Evolutionary conservation across 1,284 basidiomycete genomes (phyloP).

Genomic region (Gymnopus androsaceus): DNA sequence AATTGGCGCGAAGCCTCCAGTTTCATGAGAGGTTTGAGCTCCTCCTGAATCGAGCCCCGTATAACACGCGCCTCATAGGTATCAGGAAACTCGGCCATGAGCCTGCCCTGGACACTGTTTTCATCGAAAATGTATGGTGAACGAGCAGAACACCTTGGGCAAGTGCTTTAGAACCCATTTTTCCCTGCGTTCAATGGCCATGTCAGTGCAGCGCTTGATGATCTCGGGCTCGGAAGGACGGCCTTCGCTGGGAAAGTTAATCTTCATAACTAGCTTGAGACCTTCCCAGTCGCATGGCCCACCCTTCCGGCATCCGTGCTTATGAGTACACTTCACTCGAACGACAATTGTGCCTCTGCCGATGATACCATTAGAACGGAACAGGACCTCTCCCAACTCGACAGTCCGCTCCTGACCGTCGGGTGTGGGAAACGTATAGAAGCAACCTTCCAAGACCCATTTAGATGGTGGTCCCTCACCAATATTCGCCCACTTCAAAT

Average conservation of each 20-base stretch:
- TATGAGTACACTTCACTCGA: background rate
- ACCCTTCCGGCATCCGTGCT: background rate
- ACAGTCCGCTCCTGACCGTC: background rate
- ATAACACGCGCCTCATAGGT: constrained; percentile 4
- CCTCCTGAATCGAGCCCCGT: constrained; percentile 9
- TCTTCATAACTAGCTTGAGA: background rate
- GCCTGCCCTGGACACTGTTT: background rate
- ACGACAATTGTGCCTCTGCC: constrained; percentile 6
- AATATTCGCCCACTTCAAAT: too few relatives aligned
- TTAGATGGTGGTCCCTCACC: background rate
- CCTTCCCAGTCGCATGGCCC: background rate
- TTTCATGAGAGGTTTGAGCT: background rate
- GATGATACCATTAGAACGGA: background rate
- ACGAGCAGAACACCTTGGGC: background rate
- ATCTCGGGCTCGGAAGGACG: background rate
- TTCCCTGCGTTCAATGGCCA: background rate
- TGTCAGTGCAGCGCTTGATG: background rate
- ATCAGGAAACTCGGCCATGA: background rate
- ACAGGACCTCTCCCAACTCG: background rate
- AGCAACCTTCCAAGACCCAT: background rate
- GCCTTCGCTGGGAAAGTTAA: background rate
- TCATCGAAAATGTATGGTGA: too few relatives aligned
- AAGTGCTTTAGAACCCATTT: constrained; percentile 1
- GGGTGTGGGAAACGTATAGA: background rate
- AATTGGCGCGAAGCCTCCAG: background rate